These are phyloP conservation scores for Colletotrichum musicola DNA, from an alignment of 2,329 filamentous ascomycete species.

Conservation along the genomic window DNA sequence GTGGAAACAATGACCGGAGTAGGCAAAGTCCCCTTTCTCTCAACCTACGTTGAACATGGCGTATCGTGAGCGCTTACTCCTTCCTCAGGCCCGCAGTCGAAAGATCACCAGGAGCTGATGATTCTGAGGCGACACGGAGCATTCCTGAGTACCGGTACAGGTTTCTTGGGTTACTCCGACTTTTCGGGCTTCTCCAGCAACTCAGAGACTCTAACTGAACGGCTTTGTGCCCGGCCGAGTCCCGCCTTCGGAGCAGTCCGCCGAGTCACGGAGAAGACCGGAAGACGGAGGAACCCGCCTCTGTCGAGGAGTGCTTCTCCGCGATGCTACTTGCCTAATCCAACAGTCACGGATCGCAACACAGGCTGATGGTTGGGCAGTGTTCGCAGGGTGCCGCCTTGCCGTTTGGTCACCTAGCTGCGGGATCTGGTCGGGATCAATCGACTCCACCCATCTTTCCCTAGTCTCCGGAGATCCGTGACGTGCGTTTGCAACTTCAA, in stretches of 20 bases:
- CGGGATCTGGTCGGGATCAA: too few relatives aligned
- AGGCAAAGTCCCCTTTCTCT: too few relatives aligned
- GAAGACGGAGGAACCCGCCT: not conserved
- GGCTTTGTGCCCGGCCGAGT: not conserved
- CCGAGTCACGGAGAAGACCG: not conserved
- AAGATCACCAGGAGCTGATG: not conserved
- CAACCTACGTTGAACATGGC: too few relatives aligned
- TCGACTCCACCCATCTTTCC: too few relatives aligned
- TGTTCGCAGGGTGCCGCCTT: too few relatives aligned
- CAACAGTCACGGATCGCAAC: not conserved
- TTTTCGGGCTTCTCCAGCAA: conserved; percentile 11
- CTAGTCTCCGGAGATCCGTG: too few relatives aligned
- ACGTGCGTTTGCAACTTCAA: too few relatives aligned
- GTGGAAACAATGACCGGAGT: too few relatives aligned
- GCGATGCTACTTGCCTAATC: not conserved
- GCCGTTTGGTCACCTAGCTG: too few relatives aligned
- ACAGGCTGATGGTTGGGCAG: not conserved
- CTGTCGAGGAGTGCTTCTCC: not conserved
- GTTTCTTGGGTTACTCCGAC: not conserved
- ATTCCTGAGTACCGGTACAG: not conserved
- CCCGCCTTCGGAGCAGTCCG: not conserved
- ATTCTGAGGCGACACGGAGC: not conserved
- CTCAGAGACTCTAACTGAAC: not conserved
- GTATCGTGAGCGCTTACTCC: not conserved
- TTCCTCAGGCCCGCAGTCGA: conserved; percentile 10